phyloP scores from a whole-genome alignment of 1,139 yeast genomes.

The Debaryomyces udenii region DNA sequence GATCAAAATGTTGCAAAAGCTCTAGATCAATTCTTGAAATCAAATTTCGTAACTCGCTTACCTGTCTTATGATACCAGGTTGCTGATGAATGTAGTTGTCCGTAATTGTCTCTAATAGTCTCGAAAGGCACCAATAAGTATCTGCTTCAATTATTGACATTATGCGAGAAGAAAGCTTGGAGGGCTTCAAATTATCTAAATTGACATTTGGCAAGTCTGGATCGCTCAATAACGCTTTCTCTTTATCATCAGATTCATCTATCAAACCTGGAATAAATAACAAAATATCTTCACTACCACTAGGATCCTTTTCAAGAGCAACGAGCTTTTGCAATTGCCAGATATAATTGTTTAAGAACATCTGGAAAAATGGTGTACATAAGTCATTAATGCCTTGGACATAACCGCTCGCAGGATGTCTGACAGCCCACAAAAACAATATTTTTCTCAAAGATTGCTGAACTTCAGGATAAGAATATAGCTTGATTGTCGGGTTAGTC shows the following conservation, averaged over 20 bases:
- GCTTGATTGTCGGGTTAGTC: slow-evolving; percentile 81
- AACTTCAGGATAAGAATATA: slow-evolving; percentile 70
- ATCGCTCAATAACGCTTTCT: slow-evolving; percentile 31
- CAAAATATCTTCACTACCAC: slow-evolving; percentile 26
- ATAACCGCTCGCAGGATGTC: slow-evolving; percentile 98
- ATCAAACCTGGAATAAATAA: slow-evolving; percentile 42
- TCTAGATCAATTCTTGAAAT: slow-evolving; percentile 79
- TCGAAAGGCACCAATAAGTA: slow-evolving; percentile 93
- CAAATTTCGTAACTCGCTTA: slow-evolving; percentile 73
- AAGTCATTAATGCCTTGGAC: slow-evolving; percentile 99
- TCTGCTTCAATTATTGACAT: slow-evolving; percentile 75
- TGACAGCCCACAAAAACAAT: slow-evolving; percentile 89
- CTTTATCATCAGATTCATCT: slow-evolving; percentile 33
- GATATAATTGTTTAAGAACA: slow-evolving; percentile 74
- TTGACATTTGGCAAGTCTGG: slow-evolving; percentile 26
- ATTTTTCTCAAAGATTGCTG: slow-evolving; percentile 81
- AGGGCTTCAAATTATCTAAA: slow-evolving; percentile 61
- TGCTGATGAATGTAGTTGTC: slow-evolving; percentile 97
- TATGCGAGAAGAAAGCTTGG: slow-evolving; percentile 54
- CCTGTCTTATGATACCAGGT: slow-evolving; percentile 95
- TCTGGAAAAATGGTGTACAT: slow-evolving; percentile 91
- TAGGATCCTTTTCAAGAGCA: slow-evolving; percentile 17
- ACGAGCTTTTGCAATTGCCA: slow-evolving; percentile 43
- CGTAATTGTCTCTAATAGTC: slow-evolving; percentile 88
- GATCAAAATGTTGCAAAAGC: slow-evolving; percentile 71